These are phyloP conservation scores for Naegleria fowleri DNA, from an alignment of 208 protist species.

Conservation along the genomic window DNA sequence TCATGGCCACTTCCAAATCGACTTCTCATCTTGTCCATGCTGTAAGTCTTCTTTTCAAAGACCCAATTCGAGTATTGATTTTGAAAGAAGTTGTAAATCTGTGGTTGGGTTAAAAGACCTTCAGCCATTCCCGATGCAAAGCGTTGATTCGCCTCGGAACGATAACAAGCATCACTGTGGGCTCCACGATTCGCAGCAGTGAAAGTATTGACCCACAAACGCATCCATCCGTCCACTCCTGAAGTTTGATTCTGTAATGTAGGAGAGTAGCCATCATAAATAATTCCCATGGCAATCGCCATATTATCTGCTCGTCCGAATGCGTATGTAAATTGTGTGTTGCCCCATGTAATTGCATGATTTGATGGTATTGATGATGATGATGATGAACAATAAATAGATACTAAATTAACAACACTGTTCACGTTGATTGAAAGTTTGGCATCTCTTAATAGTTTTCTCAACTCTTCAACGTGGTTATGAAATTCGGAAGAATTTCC, in stretches of 20 bases:
- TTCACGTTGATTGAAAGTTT: neutral
- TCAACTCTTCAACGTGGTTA: neutral
- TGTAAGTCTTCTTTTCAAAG: neutral
- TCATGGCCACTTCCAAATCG: neutral
- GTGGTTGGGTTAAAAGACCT: neutral
- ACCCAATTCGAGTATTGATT: conserved; percentile 4
- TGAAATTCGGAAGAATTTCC: too few species aligned
- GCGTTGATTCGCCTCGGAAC: neutral
- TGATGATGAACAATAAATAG: conserved; percentile 4
- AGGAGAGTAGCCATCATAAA: neutral
- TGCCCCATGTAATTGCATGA: neutral
- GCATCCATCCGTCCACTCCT: neutral
- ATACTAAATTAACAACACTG: neutral
- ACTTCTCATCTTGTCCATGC: neutral
- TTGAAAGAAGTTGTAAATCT: neutral
- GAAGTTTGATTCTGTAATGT: neutral
- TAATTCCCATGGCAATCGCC: neutral
- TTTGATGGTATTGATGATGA: neutral
- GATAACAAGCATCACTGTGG: neutral
- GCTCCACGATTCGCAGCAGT: neutral
- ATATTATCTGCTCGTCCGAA: neutral
- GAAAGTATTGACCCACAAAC: neutral
- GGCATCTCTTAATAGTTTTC: neutral
- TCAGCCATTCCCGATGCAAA: neutral
- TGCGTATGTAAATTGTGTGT: neutral